Base-by-base conservation (phyloP, 225 moss, liverwort and hornwort genomes). In the Rhytidiadelphus loreus region DNA sequence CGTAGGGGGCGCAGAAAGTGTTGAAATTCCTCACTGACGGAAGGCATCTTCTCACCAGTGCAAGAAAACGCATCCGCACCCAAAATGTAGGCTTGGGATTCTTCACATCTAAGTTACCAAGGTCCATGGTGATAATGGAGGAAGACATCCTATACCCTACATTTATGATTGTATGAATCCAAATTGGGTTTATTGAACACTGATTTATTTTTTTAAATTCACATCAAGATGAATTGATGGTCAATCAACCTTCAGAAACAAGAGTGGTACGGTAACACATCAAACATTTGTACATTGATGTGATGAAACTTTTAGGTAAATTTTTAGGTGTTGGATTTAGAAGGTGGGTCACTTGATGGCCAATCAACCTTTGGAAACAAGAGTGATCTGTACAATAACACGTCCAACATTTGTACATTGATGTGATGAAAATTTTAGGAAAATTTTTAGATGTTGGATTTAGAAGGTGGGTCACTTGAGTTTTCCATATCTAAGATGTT, bases 351-450 rank as follows among this genome's bases (percentile, higher is more conserved):
- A 13, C 13, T 50, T 7, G 21, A n/a, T 24, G 6, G 24, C 14
- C 24, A 25, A 37, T 24, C 6, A n/a, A 24, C 3, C 14, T 53
- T 15, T 2, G 6, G 33, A 55, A 55, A 77, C 3, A 35, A 22
- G 2, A 5, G 22, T 13, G 8, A n/a, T n/a, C n/a, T n/a, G 8
- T 33, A 22, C 0, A 0, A 0, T 33, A 21, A 13, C 6, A 2
- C 35, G 2, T 13, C 8, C 53, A 56, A 7, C 17, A n/a, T n/a
- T n/a, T 25, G 17, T 24, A 8, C 11, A 78, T 16, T 7, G 16
- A 77, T 4, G 26, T 25, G 2, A 25, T n/a, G 16, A 77, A 77
- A 77, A 4, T 16, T n/a, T 4, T 9, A n/a, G 1, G 16, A 4
- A 56, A 55, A 37, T 24, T 10, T 55, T 24, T 16, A 11, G 17